phyloP scores from a whole-genome alignment of 1,139 yeast genomes.

The Saccharomyces pastorianus region DNA sequence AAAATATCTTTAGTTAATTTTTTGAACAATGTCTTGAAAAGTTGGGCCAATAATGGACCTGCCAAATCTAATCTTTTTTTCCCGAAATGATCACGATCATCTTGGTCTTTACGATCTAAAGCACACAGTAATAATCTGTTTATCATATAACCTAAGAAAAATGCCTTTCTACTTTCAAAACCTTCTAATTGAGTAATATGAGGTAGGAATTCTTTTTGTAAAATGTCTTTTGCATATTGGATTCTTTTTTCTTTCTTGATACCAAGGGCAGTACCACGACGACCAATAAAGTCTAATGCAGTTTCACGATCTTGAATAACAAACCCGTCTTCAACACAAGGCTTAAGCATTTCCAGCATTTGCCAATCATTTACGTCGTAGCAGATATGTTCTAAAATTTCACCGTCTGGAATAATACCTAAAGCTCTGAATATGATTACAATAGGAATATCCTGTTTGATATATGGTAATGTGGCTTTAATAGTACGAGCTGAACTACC shows the following conservation, averaged over 20 bases:
- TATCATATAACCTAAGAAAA: slow-evolving; percentile 95
- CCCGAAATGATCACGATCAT: slow-evolving; percentile 99
- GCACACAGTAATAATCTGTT: slow-evolving; percentile 92
- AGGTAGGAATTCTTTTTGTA: slow-evolving; percentile 92
- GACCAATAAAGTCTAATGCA: slow-evolving; percentile 93
- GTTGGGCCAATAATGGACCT: slow-evolving; percentile 91
- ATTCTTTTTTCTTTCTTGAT: slow-evolving; percentile 96
- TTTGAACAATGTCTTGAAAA: slow-evolving; percentile 89
- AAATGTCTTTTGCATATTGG: slow-evolving; percentile 91
- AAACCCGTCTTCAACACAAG: slow-evolving; percentile 98
- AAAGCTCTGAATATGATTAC: slow-evolving; percentile 95
- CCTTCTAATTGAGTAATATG: slow-evolving; percentile 98
- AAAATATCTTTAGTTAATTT: slow-evolving; percentile 90
- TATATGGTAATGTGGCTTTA: slow-evolving; percentile 91
- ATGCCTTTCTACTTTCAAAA: slow-evolving; percentile 92
- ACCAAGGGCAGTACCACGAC: slow-evolving; percentile 93
- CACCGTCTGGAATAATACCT: slow-evolving; percentile 98
- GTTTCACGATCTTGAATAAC: slow-evolving; percentile 97
- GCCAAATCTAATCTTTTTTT: slow-evolving; percentile 96
- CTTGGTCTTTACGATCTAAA: slow-evolving; percentile 93
- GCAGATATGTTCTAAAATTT: slow-evolving; percentile 93
- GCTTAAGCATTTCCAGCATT: slow-evolving; percentile 97
- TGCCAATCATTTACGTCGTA: slow-evolving; percentile 98
- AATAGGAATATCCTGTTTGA: slow-evolving; percentile 92
- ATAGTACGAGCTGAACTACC: slow-evolving; percentile 74